Base-by-base conservation (phyloP, 495 filamentous ascomycete genomes). In the Aspergillus panamensis region DNA sequence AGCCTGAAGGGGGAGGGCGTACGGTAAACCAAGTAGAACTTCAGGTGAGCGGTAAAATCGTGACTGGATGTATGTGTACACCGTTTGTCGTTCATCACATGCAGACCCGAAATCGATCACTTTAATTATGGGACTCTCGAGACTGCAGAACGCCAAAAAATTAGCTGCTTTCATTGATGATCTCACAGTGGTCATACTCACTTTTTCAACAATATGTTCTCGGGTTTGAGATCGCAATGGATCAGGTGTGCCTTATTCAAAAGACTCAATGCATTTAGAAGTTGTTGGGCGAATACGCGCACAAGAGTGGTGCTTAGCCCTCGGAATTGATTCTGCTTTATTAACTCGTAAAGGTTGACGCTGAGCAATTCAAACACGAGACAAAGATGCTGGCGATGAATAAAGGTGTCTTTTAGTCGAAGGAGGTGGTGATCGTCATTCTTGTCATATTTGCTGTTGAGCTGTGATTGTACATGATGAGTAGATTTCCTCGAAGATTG, bases 71-170 rank as follows among this genome's bases (percentile, higher is more conserved):
- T 99, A 99, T 5, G 95, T 99, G 74, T 99, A 99, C 32, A 99
- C 95, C 0, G 95, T 99, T 66, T 99, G 95, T 33, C 95, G 83
- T 72, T 99, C 95, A 67, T 99, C 95, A 69, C 95, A 99, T 1
- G 95, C 95, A 33, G 95, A 99, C 21, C 95, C 95, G 65, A 99
- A 99, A 77, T 99, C 95, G 66, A 99, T 99, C 66, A 99, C 96
- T 71, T 99, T 99, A 83, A 99, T 99, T 55, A 99, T 97, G 3
- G 95, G 95, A 64, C 93, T 97, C 74, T 99, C 95, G 54, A 99
- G 84, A 71, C 86, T 89, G 62, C 17, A 21, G 30, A 40, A 35
- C 21, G 43, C 55, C 55, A 40, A 3, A 35, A n/a, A 2, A 53
- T 68, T 47, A 68, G 58, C 8, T 16, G 13, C 8, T 16, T 17